Evolutionary conservation across 2,329 filamentous ascomycete genomes (phyloP).

Genomic region (Drechslera avenae): DNA sequence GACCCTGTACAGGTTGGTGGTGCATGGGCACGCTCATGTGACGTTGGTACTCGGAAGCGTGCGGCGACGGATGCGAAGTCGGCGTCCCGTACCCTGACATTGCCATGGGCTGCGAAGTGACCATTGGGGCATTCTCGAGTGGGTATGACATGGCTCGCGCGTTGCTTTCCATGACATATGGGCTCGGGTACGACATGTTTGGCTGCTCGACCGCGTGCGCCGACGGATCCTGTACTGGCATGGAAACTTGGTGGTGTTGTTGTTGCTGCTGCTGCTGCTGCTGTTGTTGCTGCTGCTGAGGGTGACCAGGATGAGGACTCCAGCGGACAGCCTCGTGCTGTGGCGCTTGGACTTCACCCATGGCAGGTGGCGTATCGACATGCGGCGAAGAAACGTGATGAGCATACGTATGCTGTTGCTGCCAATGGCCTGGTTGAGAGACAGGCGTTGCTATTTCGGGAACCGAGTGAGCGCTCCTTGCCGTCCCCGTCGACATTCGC

Average conservation of each 20-base stretch:
- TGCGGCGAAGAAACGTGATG: slow-evolving; percentile 45
- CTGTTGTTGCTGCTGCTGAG: slow-evolving; percentile 42
- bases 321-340: slow-evolving; percentile 40
- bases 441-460: slow-evolving; percentile 45
- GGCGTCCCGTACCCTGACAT: slow-evolving; percentile 47
- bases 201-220: slow-evolving; percentile 38
- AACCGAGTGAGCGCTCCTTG: slow-evolving; percentile 46
- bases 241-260: slow-evolving; percentile 41
- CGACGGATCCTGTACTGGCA: slow-evolving; percentile 41
- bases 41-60: slow-evolving; percentile 45
- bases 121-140: slow-evolving; percentile 44
- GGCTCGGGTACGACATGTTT: slow-evolving; percentile 42
- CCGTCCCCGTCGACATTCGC: slow-evolving; percentile 45
- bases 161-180: slow-evolving; percentile 47
- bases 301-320: slow-evolving; percentile 41
- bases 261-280: slow-evolving; percentile 42
- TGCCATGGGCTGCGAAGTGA: slow-evolving; percentile 45
- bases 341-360: slow-evolving; percentile 37
- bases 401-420: slow-evolving; percentile 41
- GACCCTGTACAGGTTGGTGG: slow-evolving; percentile 35
- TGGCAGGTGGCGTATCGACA: slow-evolving; percentile 35
- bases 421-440: slow-evolving; percentile 47
- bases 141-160: slow-evolving; percentile 48
- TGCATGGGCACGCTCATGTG: slow-evolving; percentile 47
- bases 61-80: slow-evolving; percentile 45